These are phyloP conservation scores for Leptographium radiaticola DNA, from an alignment of 2,329 filamentous ascomycete species.

Conservation along the genomic window DNA sequence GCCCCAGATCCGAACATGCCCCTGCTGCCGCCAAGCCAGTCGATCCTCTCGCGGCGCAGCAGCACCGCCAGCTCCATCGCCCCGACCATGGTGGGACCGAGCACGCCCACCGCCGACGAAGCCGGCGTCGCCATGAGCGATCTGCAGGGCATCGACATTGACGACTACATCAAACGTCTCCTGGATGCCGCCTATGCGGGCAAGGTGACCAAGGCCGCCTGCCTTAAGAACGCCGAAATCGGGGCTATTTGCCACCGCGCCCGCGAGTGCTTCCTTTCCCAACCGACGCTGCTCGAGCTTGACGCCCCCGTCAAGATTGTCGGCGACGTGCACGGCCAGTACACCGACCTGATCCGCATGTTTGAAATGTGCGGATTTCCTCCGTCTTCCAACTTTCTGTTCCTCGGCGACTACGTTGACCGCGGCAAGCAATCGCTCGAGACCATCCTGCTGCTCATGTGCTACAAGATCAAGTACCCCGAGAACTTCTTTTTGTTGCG, in stretches of 20 bases:
- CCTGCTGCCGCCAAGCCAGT: slow-evolving; percentile 64
- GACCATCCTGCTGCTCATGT: slow-evolving; percentile 82
- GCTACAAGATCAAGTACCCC: slow-evolving; percentile 94
- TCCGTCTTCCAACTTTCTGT: slow-evolving; percentile 81
- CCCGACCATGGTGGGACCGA: slow-evolving; percentile 11
- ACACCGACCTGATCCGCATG: slow-evolving; percentile 89
- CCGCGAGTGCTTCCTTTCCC: slow-evolving; percentile 77
- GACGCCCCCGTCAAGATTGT: slow-evolving; percentile 96
- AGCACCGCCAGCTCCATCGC: slow-evolving; percentile 40
- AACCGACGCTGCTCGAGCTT: slow-evolving; percentile 83
- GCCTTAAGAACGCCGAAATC: slow-evolving; percentile 95
- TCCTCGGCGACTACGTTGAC: slow-evolving; percentile 93
- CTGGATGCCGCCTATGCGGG: slow-evolving; percentile 90
- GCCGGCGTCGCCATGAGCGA: slow-evolving; percentile 69
- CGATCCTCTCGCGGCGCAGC: slow-evolving; percentile 76
- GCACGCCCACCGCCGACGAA: slow-evolving; percentile 5
- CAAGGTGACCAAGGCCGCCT: slow-evolving; percentile 96
- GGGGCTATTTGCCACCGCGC: slow-evolving; percentile 83
- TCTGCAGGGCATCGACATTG: slow-evolving; percentile 83
- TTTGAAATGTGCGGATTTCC: slow-evolving; percentile 99
- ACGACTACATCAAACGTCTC: slow-evolving; percentile 92
- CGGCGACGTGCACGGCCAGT: slow-evolving; percentile 92
- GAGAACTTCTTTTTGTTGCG: slow-evolving; percentile 95
- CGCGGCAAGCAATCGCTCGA: slow-evolving; percentile 91
- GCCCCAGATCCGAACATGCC: slow-evolving; percentile 36